Evolutionary conservation across 768 basidiomycete species (phyloP).

Genomic region (Ephemerocybe angulata): DNA sequence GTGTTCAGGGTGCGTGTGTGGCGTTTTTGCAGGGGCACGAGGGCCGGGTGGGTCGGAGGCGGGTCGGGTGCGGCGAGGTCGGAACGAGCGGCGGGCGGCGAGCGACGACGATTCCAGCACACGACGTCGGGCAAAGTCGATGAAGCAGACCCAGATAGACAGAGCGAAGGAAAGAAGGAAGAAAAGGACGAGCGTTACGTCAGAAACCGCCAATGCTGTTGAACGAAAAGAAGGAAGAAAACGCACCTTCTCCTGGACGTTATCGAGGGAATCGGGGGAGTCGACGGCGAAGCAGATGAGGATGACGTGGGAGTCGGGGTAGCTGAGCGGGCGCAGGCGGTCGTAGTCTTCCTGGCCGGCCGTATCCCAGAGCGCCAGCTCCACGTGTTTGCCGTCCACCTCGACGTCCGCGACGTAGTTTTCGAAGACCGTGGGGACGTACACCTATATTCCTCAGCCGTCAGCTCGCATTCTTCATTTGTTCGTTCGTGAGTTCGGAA

Average conservation of each 20-base stretch:
- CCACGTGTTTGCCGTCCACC: constrained; percentile 97
- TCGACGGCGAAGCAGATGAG: constrained; percentile 99
- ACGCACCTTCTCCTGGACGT: constrained; percentile 98
- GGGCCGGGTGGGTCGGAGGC: too few relatives aligned
- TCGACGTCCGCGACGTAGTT: constrained; percentile 99
- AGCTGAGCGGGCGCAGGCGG: constrained; percentile 93
- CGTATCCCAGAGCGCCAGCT: constrained; percentile 99
- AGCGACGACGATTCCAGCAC: background rate
- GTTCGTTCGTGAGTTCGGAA: background rate
- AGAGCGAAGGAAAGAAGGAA: background rate
- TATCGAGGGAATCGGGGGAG: constrained; percentile 96
- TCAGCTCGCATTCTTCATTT: constrained; percentile 8
- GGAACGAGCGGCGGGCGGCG: too few relatives aligned
- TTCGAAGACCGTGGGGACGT: constrained; percentile 99
- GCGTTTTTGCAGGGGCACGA: too few relatives aligned
- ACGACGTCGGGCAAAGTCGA: background rate
- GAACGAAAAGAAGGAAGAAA: background rate
- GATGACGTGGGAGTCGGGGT: constrained; percentile 99
- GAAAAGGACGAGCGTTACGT: background rate
- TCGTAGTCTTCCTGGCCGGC: constrained; percentile 96
- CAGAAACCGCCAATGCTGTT: background rate
- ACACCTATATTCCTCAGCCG: constrained; percentile 84
- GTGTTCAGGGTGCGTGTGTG: too few relatives aligned
- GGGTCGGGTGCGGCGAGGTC: too few relatives aligned
- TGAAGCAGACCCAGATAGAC: background rate